These are phyloP conservation scores for Talaromyces amestolkiae DNA, from an alignment of 2,329 filamentous ascomycete genomes.

Conservation along the genomic window DNA sequence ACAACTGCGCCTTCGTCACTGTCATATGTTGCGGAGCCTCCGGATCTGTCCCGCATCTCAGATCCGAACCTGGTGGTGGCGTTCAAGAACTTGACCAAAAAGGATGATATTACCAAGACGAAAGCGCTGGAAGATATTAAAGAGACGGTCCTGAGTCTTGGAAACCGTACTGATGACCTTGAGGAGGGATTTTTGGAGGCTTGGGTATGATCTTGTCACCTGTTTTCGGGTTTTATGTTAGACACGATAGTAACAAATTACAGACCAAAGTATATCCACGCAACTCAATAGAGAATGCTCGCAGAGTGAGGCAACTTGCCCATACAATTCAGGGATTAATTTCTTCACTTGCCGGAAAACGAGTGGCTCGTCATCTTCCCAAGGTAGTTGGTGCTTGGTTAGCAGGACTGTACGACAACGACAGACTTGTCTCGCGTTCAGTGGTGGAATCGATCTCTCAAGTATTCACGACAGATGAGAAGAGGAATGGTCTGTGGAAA, in stretches of 20 bases:
- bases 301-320: conserved; percentile 81
- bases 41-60: conserved; percentile 72
- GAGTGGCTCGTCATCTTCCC: conserved; percentile 76
- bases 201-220: conserved; percentile 63
- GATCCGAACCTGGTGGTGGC: conserved; percentile 80
- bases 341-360: conserved; percentile 64
- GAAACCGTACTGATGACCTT: conserved; percentile 57
- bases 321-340: conserved; percentile 70
- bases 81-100: conserved; percentile 92
- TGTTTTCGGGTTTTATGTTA: not conserved
- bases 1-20: conserved; percentile 59
- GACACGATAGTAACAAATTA: conserved; percentile 37
- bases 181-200: conserved; percentile 83
- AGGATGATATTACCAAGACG: conserved; percentile 85
- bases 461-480: conserved; percentile 78
- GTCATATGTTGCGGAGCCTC: conserved; percentile 84
- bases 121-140: conserved; percentile 87
- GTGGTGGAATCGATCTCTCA: conserved; percentile 71
- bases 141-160: conserved; percentile 57
- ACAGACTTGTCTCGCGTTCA: conserved; percentile 71
- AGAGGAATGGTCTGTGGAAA: conserved; percentile 71
- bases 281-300: conserved; percentile 82
- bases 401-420: conserved; percentile 81
- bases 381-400: conserved; percentile 86
- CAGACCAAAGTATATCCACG: conserved; percentile 85